A percentile compares a stretch with the other conserved stretches of the same genome.
These are phyloP conservation scores for Fusarium succisae DNA, from an alignment of 2,329 filamentous ascomycete species.

Conservation along the genomic window DNA sequence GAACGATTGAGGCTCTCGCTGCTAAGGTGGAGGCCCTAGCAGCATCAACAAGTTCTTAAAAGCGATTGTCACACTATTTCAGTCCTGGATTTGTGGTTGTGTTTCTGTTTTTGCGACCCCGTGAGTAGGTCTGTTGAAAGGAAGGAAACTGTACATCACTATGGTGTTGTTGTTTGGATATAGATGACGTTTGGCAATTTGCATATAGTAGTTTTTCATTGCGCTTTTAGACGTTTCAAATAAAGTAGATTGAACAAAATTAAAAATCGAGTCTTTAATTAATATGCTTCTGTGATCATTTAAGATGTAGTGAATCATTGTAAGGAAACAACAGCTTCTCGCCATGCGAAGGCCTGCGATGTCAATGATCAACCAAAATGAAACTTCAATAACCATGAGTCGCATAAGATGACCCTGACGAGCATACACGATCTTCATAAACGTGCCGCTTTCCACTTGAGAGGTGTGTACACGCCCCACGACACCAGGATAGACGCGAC, in stretches of 20 bases:
- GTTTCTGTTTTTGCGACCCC: background rate
- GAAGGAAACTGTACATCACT: background rate
- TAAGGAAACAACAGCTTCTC: background rate
- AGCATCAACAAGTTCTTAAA: slow-evolving; percentile 27
- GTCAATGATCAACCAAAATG: background rate
- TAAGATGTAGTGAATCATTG: background rate
- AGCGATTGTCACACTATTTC: background rate
- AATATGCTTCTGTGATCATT: background rate
- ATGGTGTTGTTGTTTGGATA: background rate
- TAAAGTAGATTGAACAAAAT: background rate
- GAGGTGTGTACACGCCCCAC: slow-evolving; percentile 7
- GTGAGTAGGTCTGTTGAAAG: background rate
- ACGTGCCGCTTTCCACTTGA: slow-evolving; percentile 11
- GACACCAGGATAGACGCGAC: slow-evolving; percentile 5
- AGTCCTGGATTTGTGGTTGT: background rate
- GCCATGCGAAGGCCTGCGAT: background rate
- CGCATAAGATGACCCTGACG: background rate
- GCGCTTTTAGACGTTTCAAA: background rate
- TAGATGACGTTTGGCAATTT: background rate
- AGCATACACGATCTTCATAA: slow-evolving; percentile 4
- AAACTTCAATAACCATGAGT: background rate
- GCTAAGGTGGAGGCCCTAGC: slow-evolving; percentile 49
- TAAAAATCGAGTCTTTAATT: background rate
- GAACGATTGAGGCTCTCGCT: slow-evolving; percentile 46
- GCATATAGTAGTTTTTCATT: background rate